Evolutionary conservation across 768 basidiomycete genomes (phyloP), one percentile per base, ranked within the genome.

Genomic region (Leccinellum albellum): DNA sequence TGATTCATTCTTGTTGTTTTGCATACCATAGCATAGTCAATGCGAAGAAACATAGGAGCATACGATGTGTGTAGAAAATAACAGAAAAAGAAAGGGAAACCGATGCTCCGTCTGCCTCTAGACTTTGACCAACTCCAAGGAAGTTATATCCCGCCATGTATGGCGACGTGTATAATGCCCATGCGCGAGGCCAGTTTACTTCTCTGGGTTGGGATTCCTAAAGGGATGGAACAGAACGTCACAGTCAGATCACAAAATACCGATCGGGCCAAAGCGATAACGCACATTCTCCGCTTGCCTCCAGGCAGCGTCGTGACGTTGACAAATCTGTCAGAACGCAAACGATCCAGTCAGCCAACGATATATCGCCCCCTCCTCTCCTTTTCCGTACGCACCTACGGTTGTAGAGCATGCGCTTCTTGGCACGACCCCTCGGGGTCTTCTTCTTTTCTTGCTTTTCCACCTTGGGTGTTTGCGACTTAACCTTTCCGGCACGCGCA

Each of bases 361-460:
- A 15, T 33, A 15, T 33, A 33, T 20, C n/a, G n/a, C 10, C 32
- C 4, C 37, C 7, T 14, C 4, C 52, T 6, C 23, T 8, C 13
- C 23, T 1, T 15, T 17, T 24, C 20, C 8, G 26, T 56, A 80
- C 86, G 66, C 76, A 92, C 88, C 91, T 85, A 72, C 92, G 87
- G 81, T 95, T 95, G 84, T 95, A 96, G 62, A 93, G 78, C 65
- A 91, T 79, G 63, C 92, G 83, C 84, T 98, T 98, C 89, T 96
- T 97, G 61, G 96, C 96, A 73, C 96, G 93, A 61, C 96, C 96
- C 79, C 89, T 96, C 56, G 93, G 93, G 37, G 79, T 86, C 87
- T 98, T 98, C 89, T 94, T 94, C 89, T 97, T 98, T 82, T 98
- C 96, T 81, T 96, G 93, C 76, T 88, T 86, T 71, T 97, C 96